Evolutionary conservation across 257 asterid species (phyloP), one percentile per base, ranked within the genome.

Genomic region (Rehmannia glutinosa): DNA sequence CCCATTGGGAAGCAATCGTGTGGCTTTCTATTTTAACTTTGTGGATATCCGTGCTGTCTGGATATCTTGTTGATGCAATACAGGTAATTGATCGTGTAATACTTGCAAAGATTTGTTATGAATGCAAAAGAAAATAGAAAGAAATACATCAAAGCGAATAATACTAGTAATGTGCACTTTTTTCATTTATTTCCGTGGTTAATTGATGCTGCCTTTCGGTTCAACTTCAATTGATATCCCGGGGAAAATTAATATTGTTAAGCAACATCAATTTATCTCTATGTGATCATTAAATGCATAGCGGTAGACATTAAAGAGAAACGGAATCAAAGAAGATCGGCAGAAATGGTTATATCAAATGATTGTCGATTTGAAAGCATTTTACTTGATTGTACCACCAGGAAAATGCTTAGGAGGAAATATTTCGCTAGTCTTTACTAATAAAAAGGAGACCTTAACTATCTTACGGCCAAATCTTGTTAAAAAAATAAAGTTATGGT

Each of bases 1-100:
- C 91, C 17, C 87, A 70, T 20, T 87, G 97, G 97, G 97, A 91
- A 88, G 86, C 95, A 62, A 75, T 94, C 23, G 88, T 71, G 62
- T 94, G 99, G 97, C 97, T 94, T 64, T 85, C 96, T 23, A 51
- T 91, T 53, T 80, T 91, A 76, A 94, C 99, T 51, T 50, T 87
- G 60, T 91, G 96, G 96, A 94, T 94, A 77, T 94, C 96, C 24
- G 80, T 94, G 73, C 78, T 94, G 36, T 94, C 99, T 13, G 99
- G 93, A 67, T 94, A 88, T 82, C 97, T 91, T 23, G 97, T 94
- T 21, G 96, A 91, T 70, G 96, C 97, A 62, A 88, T 94, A 25
- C 86, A 88, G 97, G 99, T 94, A 75, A 63, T 28, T 23, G 6
- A 56, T 43, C 51, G 13, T 21, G 0, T 12, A 41, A 8, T 30